Percentiles rank a stretch among this genome's conserved stretches.
Evolutionary conservation across 805 yeast genomes (phyloP).

Genomic region (Peterozyma xylosa): DNA sequence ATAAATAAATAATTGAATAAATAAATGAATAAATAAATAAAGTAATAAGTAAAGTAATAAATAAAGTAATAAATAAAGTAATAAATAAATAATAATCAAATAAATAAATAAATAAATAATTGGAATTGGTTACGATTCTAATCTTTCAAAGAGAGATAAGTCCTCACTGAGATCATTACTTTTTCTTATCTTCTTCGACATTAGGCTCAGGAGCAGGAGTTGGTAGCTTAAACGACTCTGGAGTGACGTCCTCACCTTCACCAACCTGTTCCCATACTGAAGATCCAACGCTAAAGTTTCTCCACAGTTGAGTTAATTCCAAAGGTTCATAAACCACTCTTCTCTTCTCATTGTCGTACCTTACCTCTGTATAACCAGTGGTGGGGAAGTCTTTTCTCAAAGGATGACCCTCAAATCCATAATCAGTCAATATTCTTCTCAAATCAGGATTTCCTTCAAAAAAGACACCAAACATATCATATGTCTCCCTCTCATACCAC

Average conservation of each 20-base stretch:
- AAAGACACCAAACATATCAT: slow-evolving; percentile 80
- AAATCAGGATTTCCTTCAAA: slow-evolving; percentile 87
- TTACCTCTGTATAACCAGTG: slow-evolving; percentile 84
- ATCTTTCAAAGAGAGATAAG: too few species aligned
- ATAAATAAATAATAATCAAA: slow-evolving; percentile 1
- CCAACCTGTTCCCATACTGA: slow-evolving; percentile 92
- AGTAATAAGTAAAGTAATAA: not conserved
- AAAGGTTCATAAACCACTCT: slow-evolving; percentile 85
- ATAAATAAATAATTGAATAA: slow-evolving; percentile 1
- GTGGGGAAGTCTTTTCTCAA: slow-evolving; percentile 90
- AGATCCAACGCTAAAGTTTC: slow-evolving; percentile 83
- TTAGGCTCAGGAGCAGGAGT: slow-evolving; percentile 73
- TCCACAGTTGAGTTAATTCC: slow-evolving; percentile 87
- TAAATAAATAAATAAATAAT: not conserved
- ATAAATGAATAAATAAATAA: slow-evolving; percentile 1
- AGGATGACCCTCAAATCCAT: slow-evolving; percentile 90
- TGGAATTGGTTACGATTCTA: not conserved
- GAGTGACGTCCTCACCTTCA: slow-evolving; percentile 74
- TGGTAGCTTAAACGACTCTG: slow-evolving; percentile 76
- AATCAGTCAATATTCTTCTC: slow-evolving; percentile 85
- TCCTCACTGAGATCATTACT: slow-evolving; percentile 11
- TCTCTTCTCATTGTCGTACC: slow-evolving; percentile 87
- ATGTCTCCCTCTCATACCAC: slow-evolving; percentile 89
- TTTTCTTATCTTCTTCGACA: slow-evolving; percentile 30
- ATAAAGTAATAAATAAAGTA: slow-evolving; percentile 1